Percentiles rank a stretch among this genome's conserved stretches.
Evolutionary conservation across 805 yeast species (phyloP).

Genomic region (Pichia membranifaciens): DNA sequence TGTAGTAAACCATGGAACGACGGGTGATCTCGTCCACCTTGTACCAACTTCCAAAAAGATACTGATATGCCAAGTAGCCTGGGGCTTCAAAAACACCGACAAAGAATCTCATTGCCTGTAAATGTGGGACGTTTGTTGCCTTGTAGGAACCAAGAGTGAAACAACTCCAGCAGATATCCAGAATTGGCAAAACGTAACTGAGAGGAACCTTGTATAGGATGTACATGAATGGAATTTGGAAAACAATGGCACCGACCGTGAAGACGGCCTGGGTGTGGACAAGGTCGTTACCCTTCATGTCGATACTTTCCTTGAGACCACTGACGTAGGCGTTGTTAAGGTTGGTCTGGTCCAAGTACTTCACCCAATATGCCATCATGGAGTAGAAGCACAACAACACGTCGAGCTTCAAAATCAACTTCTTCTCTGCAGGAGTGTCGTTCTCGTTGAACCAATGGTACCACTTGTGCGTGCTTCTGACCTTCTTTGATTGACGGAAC

Average conservation of each 20-base stretch:
- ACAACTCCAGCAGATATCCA: conserved; percentile 65
- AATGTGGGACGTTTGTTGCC: conserved; percentile 42
- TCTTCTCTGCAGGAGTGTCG: conserved; percentile 45
- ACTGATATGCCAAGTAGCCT: conserved; percentile 56
- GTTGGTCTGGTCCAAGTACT: conserved; percentile 56
- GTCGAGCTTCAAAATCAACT: conserved; percentile 48
- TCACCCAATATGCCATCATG: conserved; percentile 62
- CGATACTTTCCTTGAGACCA: conserved; percentile 53
- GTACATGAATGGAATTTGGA: conserved; percentile 59
- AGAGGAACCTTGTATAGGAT: conserved; percentile 51
- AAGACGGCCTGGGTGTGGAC: conserved; percentile 54
- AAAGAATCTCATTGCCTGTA: conserved; percentile 59
- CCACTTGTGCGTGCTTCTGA: conserved; percentile 37
- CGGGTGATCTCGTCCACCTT: conserved; percentile 51
- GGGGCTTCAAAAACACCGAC: conserved; percentile 68
- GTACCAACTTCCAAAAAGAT: conserved; percentile 54
- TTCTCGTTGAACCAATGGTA: conserved; percentile 48
- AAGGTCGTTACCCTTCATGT: conserved; percentile 57
- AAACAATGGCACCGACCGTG: conserved; percentile 52
- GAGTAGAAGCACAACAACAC: conserved; percentile 47
- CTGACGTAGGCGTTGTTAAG: conserved; percentile 62
- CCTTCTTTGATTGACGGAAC: conserved; percentile 39
- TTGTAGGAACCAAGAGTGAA: conserved; percentile 53
- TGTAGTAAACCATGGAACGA: conserved; percentile 57
- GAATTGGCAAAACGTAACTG: conserved; percentile 44